phyloP scores from a whole-genome alignment of 345 rosid genomes.

The Tarenaya hassleriana region DNA sequence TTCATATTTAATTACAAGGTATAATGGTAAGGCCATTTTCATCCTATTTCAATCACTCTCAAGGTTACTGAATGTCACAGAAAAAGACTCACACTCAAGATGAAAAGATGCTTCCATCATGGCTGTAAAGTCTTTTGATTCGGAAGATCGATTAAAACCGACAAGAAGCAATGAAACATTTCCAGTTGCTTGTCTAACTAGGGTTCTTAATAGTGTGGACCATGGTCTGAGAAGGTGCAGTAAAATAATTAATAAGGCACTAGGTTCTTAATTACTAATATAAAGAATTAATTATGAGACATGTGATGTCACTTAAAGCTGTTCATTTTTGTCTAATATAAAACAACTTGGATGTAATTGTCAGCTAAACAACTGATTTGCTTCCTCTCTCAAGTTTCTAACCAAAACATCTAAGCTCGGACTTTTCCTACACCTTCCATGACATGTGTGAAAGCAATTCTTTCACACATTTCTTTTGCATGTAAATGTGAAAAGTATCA shows the following conservation, averaged over 20 bases:
- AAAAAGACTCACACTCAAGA: no score
- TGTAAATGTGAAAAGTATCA: constrained; percentile 3
- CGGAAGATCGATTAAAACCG: background rate
- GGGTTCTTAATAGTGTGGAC: constrained; percentile 33
- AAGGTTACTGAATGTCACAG: no score
- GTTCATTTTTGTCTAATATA: constrained; percentile 16
- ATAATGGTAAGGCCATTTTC: no score
- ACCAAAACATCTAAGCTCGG: constrained; percentile 67
- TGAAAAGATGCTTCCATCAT: no score
- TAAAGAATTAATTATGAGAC: constrained; percentile 20
- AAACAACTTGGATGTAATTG: constrained; percentile 21
- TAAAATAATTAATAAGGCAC: constrained; percentile 23
- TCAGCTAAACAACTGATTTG: constrained; percentile 44
- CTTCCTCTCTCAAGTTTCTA: constrained; percentile 63
- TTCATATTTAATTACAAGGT: no score
- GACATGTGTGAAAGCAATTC: constrained; percentile 19
- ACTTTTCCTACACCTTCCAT: constrained; percentile 43
- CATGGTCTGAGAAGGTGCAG: constrained; percentile 29
- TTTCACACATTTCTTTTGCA: constrained; percentile 4
- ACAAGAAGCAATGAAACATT: background rate
- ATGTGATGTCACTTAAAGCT: constrained; percentile 29
- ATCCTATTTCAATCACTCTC: no score
- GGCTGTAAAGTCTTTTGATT: no score
- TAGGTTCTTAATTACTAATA: constrained; percentile 23
- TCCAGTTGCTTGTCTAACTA: constrained; percentile 27